These are phyloP conservation scores for Backusella psychrophila DNA, from an alignment of 192 early-diverging fungal species.

Conservation along the genomic window DNA sequence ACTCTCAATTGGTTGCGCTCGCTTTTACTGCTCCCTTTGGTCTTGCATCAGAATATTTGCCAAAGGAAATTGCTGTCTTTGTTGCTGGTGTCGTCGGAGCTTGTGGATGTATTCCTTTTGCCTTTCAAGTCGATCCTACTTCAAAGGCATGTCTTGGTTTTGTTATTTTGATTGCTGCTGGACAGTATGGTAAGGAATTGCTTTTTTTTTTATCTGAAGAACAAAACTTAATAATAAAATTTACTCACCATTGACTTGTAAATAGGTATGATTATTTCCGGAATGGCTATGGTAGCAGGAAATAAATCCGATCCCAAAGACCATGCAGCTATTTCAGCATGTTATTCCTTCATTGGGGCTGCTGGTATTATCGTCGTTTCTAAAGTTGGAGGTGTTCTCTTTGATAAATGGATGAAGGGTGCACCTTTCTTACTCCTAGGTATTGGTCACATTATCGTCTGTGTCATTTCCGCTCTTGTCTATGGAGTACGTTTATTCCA, in stretches of 20 bases:
- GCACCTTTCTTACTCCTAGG: slow-evolving; percentile 51
- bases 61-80: slow-evolving; percentile 38
- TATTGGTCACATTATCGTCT: slow-evolving; percentile 35
- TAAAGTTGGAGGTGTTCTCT: slow-evolving; percentile 59
- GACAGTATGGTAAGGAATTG: slow-evolving; percentile 36
- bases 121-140: slow-evolving; percentile 46
- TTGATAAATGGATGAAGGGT: slow-evolving; percentile 51
- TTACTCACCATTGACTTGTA: background rate
- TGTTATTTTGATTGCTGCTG: slow-evolving; percentile 47
- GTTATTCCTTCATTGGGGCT: slow-evolving; percentile 61
- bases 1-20: slow-evolving; percentile 64
- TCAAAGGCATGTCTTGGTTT: slow-evolving; percentile 39
- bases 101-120: slow-evolving; percentile 50
- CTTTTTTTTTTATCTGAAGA: background rate
- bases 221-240: background rate
- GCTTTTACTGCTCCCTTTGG: slow-evolving; percentile 64
- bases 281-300: slow-evolving; percentile 60
- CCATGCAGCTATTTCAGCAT: slow-evolving; percentile 63
- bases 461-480: slow-evolving; percentile 30
- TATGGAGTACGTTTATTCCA: background rate
- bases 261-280: slow-evolving; percentile 66
- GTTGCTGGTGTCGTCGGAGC: slow-evolving; percentile 49
- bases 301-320: slow-evolving; percentile 42
- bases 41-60: slow-evolving; percentile 33
- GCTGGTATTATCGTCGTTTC: slow-evolving; percentile 61